phyloP scores from a whole-genome alignment of 2,329 filamentous ascomycete species.

The Apiospora kogelbergensis region DNA sequence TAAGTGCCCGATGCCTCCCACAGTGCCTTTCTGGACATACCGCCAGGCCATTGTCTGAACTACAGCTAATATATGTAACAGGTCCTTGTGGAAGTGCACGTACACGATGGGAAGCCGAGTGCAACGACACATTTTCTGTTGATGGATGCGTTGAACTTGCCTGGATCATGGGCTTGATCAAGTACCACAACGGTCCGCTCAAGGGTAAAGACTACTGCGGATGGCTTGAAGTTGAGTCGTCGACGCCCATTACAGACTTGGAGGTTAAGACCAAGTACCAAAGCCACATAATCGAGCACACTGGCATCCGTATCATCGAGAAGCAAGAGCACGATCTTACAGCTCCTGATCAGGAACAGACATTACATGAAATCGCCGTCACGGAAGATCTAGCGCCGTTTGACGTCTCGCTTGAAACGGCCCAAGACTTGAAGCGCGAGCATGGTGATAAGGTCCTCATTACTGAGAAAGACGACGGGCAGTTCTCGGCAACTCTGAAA shows the following conservation, averaged over 20 bases:
- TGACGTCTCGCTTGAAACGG: conserved; percentile 29
- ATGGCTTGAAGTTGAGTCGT: conserved; percentile 39
- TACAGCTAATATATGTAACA: background rate
- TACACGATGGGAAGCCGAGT: conserved; percentile 73
- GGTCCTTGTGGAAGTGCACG: conserved; percentile 68
- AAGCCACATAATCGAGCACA: conserved; percentile 30
- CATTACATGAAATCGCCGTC: conserved; percentile 34
- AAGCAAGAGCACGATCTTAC: conserved; percentile 21
- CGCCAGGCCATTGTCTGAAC: background rate
- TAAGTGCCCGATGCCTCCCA: background rate
- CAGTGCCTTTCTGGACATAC: no score
- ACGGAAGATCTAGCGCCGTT: conserved; percentile 34
- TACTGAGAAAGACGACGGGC: conserved; percentile 19
- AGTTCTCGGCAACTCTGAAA: conserved; percentile 25
- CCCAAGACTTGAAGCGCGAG: conserved; percentile 28
- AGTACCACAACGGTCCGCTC: conserved; percentile 65
- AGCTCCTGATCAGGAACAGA: conserved; percentile 26
- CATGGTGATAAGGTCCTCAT: conserved; percentile 33
- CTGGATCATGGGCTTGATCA: conserved; percentile 73
- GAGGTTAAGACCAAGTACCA: conserved; percentile 32
- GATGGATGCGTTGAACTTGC: conserved; percentile 72
- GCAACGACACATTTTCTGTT: conserved; percentile 65
- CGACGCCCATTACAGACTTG: conserved; percentile 27
- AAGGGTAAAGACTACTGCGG: conserved; percentile 68
- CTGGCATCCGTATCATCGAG: conserved; percentile 34